Evolutionary conservation across 2,329 filamentous ascomycete species (phyloP).

Genomic region (Coleophoma eucalyptorum): DNA sequence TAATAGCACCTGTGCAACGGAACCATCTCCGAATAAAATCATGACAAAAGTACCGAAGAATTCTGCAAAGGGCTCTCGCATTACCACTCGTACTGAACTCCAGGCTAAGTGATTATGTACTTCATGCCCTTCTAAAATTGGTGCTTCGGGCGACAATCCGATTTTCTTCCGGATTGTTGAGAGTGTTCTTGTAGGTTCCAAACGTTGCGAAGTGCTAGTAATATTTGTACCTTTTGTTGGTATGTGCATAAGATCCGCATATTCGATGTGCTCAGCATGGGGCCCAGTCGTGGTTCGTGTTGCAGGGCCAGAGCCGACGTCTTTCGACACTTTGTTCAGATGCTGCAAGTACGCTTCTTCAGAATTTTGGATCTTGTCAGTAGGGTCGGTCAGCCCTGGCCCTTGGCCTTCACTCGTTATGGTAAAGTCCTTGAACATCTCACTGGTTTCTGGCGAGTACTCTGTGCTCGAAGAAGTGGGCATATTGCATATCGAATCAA

Average conservation of each 20-base stretch:
- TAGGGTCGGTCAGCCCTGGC: slow-evolving; percentile 12
- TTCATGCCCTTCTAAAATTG: slow-evolving; percentile 18
- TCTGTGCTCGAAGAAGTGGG: slow-evolving; percentile 2
- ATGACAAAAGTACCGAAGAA: slow-evolving; percentile 67
- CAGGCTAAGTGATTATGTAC: slow-evolving; percentile 37
- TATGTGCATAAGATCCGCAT: slow-evolving; percentile 2
- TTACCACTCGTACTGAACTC: slow-evolving; percentile 45
- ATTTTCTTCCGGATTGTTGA: slow-evolving; percentile 13
- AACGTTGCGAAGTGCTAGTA: slow-evolving; percentile 1
- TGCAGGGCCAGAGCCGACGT: slow-evolving; percentile 11
- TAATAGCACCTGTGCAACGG: slow-evolving; percentile 65
- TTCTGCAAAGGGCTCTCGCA: slow-evolving; percentile 60
- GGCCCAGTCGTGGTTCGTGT: slow-evolving; percentile 4
- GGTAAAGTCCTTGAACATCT: slow-evolving; percentile 8
- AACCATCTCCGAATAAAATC: slow-evolving; percentile 67
- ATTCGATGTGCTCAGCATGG: slow-evolving; percentile 10
- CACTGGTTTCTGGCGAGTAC: slow-evolving; percentile 8
- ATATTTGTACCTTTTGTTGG: background rate
- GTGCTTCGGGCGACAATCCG: slow-evolving; percentile 13
- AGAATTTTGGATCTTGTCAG: slow-evolving; percentile 14
- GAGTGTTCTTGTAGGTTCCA: slow-evolving; percentile 9
- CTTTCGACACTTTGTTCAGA: slow-evolving; percentile 9
- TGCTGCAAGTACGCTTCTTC: slow-evolving; percentile 9
- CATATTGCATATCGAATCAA: background rate
- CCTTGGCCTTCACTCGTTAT: slow-evolving; percentile 7